Evolutionary conservation across 1,284 basidiomycete species (phyloP), one percentile per base, ranked within the genome.

Genomic region (Vanrija pseudolonga): DNA sequence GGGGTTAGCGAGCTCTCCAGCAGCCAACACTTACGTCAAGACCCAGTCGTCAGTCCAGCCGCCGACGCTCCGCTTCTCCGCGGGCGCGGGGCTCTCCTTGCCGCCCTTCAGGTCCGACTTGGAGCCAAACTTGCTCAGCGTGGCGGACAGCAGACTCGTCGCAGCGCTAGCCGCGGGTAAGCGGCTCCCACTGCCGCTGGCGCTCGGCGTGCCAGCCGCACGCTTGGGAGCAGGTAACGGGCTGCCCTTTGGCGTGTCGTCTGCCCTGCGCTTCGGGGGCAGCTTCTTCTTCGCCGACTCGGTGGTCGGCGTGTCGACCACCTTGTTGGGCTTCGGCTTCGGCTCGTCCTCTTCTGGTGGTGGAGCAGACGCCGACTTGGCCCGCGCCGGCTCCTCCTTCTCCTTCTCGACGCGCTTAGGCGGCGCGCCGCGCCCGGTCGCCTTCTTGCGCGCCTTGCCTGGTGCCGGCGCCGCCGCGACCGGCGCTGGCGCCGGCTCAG

Each of bases 1-100:
- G 38, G 41, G 42, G 28, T 55, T 5, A 24, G 26, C 26, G 17
- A 11, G 17, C 3, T 19, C 40, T 11, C 17, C 18, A 3, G n/a
- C n/a, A 5, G n/a, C 26, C 15, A 6, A 18, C 20, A 53, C 57
- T 28, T 28, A 59, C 58, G 59, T 57, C 12, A 61, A n/a, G 18
- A 50, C 47, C 26, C 57, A 53, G 41, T 61, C 59, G 20, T 61
- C 55, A 17, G 45, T 46, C 59, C 59, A 61, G 9, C 47, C 53
- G 15, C 59, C 59, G 0, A 47, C 47, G 8, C 38, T 50, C 46
- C 45, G 20, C 19, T 11, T 22, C 32, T 47, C 46, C 19, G 51
- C 50, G 1, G 50, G 26, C 24, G 47, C 38, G 6, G 32, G 46
- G 20, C 39, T 37, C 47, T 45, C 47, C 20, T 4, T 23, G 5